Percentiles rank a stretch among this genome's conserved stretches.
Evolutionary conservation across 345 rosid species (phyloP).

Genomic region (Gossypium raimondii): DNA sequence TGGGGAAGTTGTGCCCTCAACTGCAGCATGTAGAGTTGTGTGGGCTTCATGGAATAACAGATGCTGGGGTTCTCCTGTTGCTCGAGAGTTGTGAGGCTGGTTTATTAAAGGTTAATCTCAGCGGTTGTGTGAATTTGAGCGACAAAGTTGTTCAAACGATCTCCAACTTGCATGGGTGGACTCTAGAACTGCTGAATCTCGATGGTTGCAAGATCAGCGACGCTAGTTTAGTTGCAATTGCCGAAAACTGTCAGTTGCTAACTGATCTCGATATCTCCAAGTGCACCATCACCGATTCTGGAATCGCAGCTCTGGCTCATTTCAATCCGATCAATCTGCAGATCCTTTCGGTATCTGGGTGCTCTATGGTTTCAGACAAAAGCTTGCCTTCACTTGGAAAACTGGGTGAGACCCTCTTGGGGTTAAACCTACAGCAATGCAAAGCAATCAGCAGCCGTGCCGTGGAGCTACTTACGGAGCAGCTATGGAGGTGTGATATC

Average conservation of each 20-base stretch:
- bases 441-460: conserved; percentile 48
- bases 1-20: conserved; percentile 71
- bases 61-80: conserved; percentile 61
- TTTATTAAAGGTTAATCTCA: conserved; percentile 71
- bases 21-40: conserved; percentile 56
- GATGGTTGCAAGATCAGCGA: conserved; percentile 76
- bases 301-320: conserved; percentile 52
- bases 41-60: conserved; percentile 68
- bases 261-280: conserved; percentile 73
- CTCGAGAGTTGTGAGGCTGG: conserved; percentile 53
- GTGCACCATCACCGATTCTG: conserved; percentile 59
- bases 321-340: conserved; percentile 57
- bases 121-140: conserved; percentile 63
- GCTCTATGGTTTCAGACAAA: conserved; percentile 60
- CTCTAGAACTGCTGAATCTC: conserved; percentile 69
- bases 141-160: conserved; percentile 52
- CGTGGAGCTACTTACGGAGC: conserved; percentile 52
- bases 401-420: conserved; percentile 63
- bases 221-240: conserved; percentile 51
- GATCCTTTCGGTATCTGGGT: conserved; percentile 68
- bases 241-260: conserved; percentile 60
- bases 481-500: conserved; percentile 80
- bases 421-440: conserved; percentile 80
- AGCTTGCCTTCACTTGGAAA: conserved; percentile 48
- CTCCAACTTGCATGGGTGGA: conserved; percentile 57